These are phyloP conservation scores for Chrysanthemum makinoi DNA, from an alignment of 129 eudicot genomes.

Conservation along the genomic window DNA sequence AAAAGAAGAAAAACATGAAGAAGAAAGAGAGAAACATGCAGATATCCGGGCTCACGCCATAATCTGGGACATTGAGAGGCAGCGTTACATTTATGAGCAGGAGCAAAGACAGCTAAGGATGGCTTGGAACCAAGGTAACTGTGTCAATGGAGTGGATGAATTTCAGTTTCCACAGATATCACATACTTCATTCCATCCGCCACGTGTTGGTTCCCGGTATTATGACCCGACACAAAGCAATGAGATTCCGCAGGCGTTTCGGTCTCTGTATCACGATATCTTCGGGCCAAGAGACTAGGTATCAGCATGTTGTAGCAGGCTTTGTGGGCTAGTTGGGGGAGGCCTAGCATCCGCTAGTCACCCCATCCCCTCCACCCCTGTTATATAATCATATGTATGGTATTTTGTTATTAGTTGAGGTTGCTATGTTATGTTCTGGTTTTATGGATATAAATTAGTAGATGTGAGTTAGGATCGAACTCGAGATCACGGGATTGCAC, in stretches of 20 bases:
- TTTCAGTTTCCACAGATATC: background rate
- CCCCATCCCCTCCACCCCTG: no score
- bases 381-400: no score
- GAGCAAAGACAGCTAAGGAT: background rate
- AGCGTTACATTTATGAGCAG: constrained; percentile 4
- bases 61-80: constrained; percentile 15
- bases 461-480: no score
- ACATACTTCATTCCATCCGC: background rate
- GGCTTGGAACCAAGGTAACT: background rate
- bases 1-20: background rate
- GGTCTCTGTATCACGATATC: background rate
- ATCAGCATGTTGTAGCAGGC: no score
- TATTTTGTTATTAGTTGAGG: no score
- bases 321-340: no score
- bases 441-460: no score
- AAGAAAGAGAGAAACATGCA: background rate
- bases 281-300: background rate
- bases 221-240: background rate
- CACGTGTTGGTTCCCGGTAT: background rate
- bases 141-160: background rate
- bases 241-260: background rate
- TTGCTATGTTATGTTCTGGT: no score
- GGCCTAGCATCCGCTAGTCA: no score
- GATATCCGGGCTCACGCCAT: background rate
- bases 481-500: no score